Evolutionary conservation across 306 rosid species (phyloP), one percentile per base, ranked within the genome.

Genomic region (Prunus salicina): DNA sequence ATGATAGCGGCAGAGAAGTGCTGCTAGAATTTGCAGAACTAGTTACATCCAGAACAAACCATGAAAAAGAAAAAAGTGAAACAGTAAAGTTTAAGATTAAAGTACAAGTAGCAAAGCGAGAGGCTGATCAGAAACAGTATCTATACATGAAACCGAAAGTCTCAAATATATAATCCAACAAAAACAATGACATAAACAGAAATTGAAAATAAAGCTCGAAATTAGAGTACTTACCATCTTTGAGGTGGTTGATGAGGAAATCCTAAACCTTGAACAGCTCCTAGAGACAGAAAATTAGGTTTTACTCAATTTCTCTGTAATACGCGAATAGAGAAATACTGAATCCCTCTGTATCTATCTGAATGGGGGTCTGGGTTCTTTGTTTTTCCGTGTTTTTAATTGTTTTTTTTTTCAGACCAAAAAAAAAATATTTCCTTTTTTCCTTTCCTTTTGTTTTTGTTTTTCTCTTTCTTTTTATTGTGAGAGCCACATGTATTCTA

Each of bases 221-320:
- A 27, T 45, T 47, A 6, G 77, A 74, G 71, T 8, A 49, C 77
- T 16, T 5, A 85, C 86, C 84, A 85, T 85, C 38, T 38, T 72
- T 27, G 65, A 67, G 77, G 50, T 12, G 46, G 58, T 7, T 1
- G 50, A 22, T 20, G 30, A 25, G 27, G 5, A 46, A 58, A 73
- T 25, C 30, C n/a, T 28, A 41, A 28, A 41, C 43, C 67, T 60
- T 50, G 64, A 71, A 30, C 50, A 30, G 78, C 25, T 55, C 50
- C 7, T 25, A 15, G 61, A 20, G 69, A 71, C 75, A 79, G 72
- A 51, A 72, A 65, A 67, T 24, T 72, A 79, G 79, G 87, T 81
- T 72, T 79, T 67, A 4, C 14, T 11, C 74, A 63, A 76, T 46
- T 13, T 63, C 53, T 78, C 60, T 15, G 66, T 15, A 69, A 18